These are phyloP conservation scores for Xylaria flabelliformis DNA, from an alignment of 495 filamentous ascomycete species.

Conservation along the genomic window DNA sequence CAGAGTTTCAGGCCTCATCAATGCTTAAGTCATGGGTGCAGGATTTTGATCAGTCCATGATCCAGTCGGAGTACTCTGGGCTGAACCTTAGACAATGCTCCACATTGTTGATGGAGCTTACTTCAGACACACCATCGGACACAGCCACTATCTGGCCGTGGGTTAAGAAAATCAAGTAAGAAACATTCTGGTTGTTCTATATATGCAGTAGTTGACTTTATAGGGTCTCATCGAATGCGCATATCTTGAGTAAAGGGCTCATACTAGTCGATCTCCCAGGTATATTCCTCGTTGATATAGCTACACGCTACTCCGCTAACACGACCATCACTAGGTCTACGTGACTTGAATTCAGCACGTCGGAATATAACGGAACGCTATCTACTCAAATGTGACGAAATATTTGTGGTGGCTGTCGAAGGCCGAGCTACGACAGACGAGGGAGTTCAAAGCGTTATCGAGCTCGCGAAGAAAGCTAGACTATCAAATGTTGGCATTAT, in stretches of 20 bases:
- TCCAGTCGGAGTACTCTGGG: not conserved
- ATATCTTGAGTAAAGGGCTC: constrained; percentile 48
- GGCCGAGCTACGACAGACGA: constrained; percentile 43
- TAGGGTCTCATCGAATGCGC: constrained; percentile 44
- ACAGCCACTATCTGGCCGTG: constrained; percentile 42
- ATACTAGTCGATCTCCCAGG: constrained; percentile 49
- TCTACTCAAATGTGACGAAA: constrained; percentile 46
- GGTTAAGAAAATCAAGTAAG: constrained; percentile 47
- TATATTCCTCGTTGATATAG: constrained; percentile 12
- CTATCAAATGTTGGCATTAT: constrained; percentile 48
- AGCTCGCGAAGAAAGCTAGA: constrained; percentile 40
- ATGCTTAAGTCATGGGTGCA: constrained; percentile 31
- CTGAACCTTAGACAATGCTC: constrained; percentile 34
- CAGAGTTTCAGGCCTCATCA: constrained; percentile 13
- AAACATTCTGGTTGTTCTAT: not conserved
- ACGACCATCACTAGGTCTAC: constrained; percentile 34
- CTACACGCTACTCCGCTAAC: not conserved
- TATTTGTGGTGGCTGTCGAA: constrained; percentile 44
- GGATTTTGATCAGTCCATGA: constrained; percentile 11
- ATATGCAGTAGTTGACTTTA: not conserved
- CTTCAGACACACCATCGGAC: constrained; percentile 34
- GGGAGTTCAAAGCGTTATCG: constrained; percentile 43
- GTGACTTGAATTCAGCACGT: constrained; percentile 47
- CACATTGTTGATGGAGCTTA: constrained; percentile 36
- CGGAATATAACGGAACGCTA: constrained; percentile 48